Evolutionary conservation across 2,329 filamentous ascomycete species (phyloP), one percentile per base, ranked within the genome.

Genomic region (Monosporascus sp.): DNA sequence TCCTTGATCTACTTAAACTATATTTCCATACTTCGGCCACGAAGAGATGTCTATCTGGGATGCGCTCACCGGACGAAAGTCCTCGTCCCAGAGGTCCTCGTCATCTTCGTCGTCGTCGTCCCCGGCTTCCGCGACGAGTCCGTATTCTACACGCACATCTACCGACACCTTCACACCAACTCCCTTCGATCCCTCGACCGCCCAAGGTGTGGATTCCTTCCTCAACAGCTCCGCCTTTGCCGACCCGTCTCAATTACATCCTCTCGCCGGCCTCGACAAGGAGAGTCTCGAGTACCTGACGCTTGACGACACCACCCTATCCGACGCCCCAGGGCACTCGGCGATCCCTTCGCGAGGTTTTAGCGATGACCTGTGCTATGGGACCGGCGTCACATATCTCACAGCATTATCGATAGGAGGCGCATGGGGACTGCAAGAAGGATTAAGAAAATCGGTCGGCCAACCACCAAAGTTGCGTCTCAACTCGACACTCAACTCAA

Each of bases 311-410:
- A 89, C 91, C 49, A 84, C 87, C 28, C 84, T 97, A 54, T 91
- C 91, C 57, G 86, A 95, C 66, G 81, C 96, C 20, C 91, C 92
- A 48, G 92, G 91, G 55, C 88, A 89, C 70, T 95, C 93, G 44
- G 88, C 92, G 51, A 82, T 99, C 51, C 94, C 95, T 44, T 97
- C 92, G 53, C 87, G 94, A 71, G 94, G 94, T 70, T 99, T 96
- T 85, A 96, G 92, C 56, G 94, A 99, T 70, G 94, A 99, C 72
- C 84, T 99, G 55, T 97, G 94, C 76, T 99, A 99, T 72, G 94
- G 95, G 67, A 95, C 94, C 22, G 94, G 94, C 64, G 86, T 93
- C 58, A 96, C 91, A 68, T 99, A 99, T 70, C 79, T 99, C 56
- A 78, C 89, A n/a, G 94, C 89, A 7, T 78, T 99, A 65, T 82